phyloP scores from a whole-genome alignment of 2,329 filamentous ascomycete species.

The Calonectria ilicicola region DNA sequence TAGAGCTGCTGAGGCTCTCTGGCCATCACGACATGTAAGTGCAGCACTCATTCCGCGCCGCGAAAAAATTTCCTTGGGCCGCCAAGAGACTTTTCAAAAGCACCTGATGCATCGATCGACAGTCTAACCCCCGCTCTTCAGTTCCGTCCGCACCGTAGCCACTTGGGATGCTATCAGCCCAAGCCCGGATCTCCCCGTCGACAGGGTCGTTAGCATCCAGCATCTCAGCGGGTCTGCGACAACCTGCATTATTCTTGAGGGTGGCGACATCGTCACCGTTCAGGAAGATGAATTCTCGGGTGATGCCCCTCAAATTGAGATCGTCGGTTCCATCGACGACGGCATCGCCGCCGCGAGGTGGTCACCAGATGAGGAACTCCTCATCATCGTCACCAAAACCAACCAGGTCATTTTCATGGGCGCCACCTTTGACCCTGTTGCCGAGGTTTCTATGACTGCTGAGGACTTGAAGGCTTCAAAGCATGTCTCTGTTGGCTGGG shows the following conservation, averaged over 20 bases:
- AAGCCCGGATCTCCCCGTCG: slow-evolving; percentile 78
- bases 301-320: slow-evolving; percentile 85
- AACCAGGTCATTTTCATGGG: slow-evolving; percentile 93
- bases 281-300: slow-evolving; percentile 67
- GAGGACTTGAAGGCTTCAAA: slow-evolving; percentile 90
- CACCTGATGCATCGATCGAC: slow-evolving; percentile 11
- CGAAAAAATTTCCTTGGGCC: not conserved
- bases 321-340: slow-evolving; percentile 92
- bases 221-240: slow-evolving; percentile 85
- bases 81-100: not conserved
- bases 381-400: slow-evolving; percentile 84
- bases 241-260: slow-evolving; percentile 85
- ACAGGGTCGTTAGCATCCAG: slow-evolving; percentile 83
- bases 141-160: slow-evolving; percentile 65
- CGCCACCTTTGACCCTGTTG: slow-evolving; percentile 85
- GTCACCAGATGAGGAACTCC: slow-evolving; percentile 94
- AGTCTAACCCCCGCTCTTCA: slow-evolving; percentile 36
- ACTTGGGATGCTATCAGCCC: slow-evolving; percentile 92
- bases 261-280: slow-evolving; percentile 90
- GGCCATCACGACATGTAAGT: slow-evolving; percentile 60
- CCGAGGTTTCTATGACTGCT: slow-evolving; percentile 76
- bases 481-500: slow-evolving; percentile 98
- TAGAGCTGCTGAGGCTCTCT: slow-evolving; percentile 75
- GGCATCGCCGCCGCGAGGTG: slow-evolving; percentile 91
- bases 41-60: slow-evolving; percentile 4